phyloP scores from a whole-genome alignment of 75 land plant genomes.

The Azolla pinnata region DNA sequence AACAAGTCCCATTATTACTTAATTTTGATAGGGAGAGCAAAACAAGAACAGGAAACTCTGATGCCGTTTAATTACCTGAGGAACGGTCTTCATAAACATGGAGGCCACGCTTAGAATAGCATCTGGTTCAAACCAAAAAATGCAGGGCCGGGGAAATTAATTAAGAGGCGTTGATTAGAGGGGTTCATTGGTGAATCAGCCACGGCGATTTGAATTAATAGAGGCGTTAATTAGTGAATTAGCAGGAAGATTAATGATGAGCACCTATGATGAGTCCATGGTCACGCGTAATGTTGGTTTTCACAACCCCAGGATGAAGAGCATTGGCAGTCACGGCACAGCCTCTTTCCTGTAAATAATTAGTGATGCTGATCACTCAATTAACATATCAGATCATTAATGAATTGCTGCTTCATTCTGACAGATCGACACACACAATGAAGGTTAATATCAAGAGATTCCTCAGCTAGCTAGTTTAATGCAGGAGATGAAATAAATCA shows the following conservation, averaged over 20 bases:
- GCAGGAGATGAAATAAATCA: neutral
- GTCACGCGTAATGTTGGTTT: slow-evolving; percentile 61
- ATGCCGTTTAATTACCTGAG: slow-evolving; percentile 40
- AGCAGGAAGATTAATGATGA: neutral
- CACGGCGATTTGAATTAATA: neutral
- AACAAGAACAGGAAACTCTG: neutral
- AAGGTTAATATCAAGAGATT: too few species aligned
- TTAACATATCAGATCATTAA: too few species aligned
- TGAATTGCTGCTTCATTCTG: too few species aligned
- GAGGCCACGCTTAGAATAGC: slow-evolving; percentile 47
- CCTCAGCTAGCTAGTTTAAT: too few species aligned
- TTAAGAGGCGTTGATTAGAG: neutral
- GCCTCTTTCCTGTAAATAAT: slow-evolving; percentile 38
- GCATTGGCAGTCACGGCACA: slow-evolving; percentile 59
- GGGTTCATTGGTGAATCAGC: too few species aligned
- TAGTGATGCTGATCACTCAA: neutral
- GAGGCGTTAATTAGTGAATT: neutral
- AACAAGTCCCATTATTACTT: neutral
- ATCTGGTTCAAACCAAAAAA: slow-evolving; percentile 31
- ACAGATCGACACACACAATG: too few species aligned
- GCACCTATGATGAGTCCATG: slow-evolving; percentile 53
- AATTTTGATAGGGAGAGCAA: neutral
- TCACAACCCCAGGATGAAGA: slow-evolving; percentile 83
- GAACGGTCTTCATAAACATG: slow-evolving; percentile 52
- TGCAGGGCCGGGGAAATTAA: neutral